These are phyloP conservation scores for Pseudogymnoascus sp. DNA, from an alignment of 2,329 filamentous ascomycete genomes.

Conservation along the genomic window DNA sequence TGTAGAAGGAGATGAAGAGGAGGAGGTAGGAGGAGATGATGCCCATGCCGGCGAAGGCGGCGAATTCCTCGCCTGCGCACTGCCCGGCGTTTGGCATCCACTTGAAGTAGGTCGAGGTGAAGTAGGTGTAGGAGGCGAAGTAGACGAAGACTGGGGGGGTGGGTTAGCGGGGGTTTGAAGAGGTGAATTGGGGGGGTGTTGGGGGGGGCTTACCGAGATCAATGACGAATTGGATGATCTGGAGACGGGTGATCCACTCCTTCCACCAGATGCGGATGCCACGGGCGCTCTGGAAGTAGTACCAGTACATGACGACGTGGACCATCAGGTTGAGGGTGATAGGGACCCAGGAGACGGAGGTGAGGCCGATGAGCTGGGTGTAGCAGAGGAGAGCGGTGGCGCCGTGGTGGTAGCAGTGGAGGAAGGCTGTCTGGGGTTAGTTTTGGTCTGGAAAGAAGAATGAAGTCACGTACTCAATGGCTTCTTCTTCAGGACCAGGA, in stretches of 20 bases:
- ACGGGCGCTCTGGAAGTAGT: conserved; percentile 98
- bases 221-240: conserved; percentile 95
- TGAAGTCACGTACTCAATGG: conserved; percentile 59
- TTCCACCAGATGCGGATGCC: conserved; percentile 98
- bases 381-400: conserved; percentile 96
- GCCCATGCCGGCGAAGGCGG: conserved; percentile 82
- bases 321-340: conserved; percentile 89
- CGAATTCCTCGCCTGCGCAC: conserved; percentile 95
- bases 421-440: conserved; percentile 55
- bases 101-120: conserved; percentile 81
- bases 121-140: conserved; percentile 99
- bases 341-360: conserved; percentile 88
- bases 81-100: conserved; percentile 75
- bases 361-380: conserved; percentile 89
- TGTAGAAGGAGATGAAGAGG: conserved; percentile 98
- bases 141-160: conserved; percentile 83
- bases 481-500: conserved; percentile 99
- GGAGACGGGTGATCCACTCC: conserved; percentile 96
- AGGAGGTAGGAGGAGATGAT: conserved; percentile 93
- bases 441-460: neutral
- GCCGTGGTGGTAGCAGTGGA: conserved; percentile 98
- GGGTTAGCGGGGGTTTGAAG: conserved; percentile 20
- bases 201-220: conserved; percentile 65
- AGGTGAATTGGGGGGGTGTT: neutral
- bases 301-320: conserved; percentile 99